Evolutionary conservation across 371 early-diverging fungal species (phyloP).

Genomic region (Mucor saturninus): DNA sequence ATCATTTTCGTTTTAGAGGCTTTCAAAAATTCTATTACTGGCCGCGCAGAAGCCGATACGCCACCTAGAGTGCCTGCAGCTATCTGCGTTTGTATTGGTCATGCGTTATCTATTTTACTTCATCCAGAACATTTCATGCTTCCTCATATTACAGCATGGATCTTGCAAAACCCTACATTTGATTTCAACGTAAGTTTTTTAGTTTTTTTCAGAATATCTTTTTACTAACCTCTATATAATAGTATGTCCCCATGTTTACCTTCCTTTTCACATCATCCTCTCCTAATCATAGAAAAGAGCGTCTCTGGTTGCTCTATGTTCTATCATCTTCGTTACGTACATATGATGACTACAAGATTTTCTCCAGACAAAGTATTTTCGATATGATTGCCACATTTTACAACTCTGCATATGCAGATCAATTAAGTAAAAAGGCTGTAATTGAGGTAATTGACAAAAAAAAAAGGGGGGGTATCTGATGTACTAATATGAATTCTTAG

Average conservation of each 20-base stretch:
- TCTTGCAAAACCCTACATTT: conserved; percentile 70
- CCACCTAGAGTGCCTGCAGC: conserved; percentile 69
- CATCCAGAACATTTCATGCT: conserved; percentile 81
- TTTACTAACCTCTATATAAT: conserved; percentile 1
- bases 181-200: conserved; percentile 67
- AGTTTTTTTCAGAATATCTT: not conserved
- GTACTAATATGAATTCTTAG: conserved; percentile 29
- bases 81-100: conserved; percentile 71
- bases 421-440: conserved; percentile 39
- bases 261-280: conserved; percentile 73
- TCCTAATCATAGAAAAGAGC: conserved; percentile 66
- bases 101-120: conserved; percentile 62
- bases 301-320: conserved; percentile 77
- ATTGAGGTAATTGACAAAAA: conserved; percentile 32
- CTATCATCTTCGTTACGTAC: conserved; percentile 56
- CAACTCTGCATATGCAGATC: conserved; percentile 70
- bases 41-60: conserved; percentile 43
- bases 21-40: conserved; percentile 70
- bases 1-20: conserved; percentile 66
- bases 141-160: conserved; percentile 74
- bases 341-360: conserved; percentile 69
- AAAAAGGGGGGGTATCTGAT: not conserved
- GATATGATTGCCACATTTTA: conserved; percentile 71
- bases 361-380: conserved; percentile 71
- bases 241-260: conserved; percentile 85